phyloP scores from a whole-genome alignment of 1,139 yeast genomes.

The Candida sp. region DNA sequence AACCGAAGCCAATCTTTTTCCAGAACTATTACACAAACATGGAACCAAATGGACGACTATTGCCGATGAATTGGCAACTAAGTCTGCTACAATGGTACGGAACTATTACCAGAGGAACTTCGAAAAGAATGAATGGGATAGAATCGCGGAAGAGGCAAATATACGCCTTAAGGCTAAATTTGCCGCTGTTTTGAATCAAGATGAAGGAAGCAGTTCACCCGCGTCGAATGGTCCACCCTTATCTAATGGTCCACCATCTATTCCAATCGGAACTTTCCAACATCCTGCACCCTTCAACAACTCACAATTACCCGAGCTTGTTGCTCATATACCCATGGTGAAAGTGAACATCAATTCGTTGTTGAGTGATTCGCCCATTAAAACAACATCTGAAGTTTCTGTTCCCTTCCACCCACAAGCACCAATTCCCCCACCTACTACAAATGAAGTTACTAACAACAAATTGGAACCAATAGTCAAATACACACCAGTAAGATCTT shows the following conservation, averaged over 20 bases:
- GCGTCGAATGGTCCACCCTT: constrained; percentile 2
- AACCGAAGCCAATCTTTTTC: constrained; percentile 72
- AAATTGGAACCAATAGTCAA: background rate
- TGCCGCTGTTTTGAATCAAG: constrained; percentile 22
- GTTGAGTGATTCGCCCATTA: constrained; percentile 4
- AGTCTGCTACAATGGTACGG: constrained; percentile 85
- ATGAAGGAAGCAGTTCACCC: constrained; percentile 4
- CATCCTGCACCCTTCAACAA: constrained; percentile 10
- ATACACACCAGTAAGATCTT: constrained; percentile 16
- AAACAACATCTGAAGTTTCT: constrained; percentile 1
- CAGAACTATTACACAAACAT: constrained; percentile 54
- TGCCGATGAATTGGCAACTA: constrained; percentile 68
- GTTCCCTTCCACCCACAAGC: constrained; percentile 1
- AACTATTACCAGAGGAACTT: constrained; percentile 77
- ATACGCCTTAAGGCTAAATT: constrained; percentile 21
- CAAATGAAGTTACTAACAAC: background rate
- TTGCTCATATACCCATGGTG: background rate
- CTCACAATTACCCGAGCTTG: constrained; percentile 2
- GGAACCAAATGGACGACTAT: constrained; percentile 86
- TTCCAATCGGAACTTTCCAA: constrained; percentile 26
- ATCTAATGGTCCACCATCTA: constrained; percentile 4
- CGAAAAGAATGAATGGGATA: constrained; percentile 59
- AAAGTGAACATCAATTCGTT: constrained; percentile 3
- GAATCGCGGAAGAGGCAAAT: constrained; percentile 33
- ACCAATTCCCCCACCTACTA: background rate